phyloP scores from a whole-genome alignment of 2,329 filamentous ascomycete genomes.

The Talaromyces sp. region DNA sequence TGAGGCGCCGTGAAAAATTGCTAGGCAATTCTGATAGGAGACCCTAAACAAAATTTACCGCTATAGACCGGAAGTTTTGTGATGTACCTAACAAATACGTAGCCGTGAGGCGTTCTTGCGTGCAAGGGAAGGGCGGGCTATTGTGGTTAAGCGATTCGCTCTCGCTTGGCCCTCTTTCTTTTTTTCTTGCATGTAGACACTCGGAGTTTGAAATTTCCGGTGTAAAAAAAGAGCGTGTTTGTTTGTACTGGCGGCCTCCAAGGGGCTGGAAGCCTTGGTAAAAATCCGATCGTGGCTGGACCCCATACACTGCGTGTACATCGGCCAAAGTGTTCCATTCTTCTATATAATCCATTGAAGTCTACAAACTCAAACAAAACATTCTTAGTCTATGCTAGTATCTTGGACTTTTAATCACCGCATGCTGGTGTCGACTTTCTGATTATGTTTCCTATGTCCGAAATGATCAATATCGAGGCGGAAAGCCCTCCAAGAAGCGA shows the following conservation, averaged over 20 bases:
- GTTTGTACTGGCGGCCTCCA: not conserved
- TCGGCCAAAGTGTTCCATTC: not conserved
- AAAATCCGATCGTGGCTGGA: not conserved
- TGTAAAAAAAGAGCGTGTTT: not conserved
- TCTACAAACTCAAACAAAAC: not conserved
- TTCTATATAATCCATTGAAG: not conserved
- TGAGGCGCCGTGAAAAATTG: not conserved
- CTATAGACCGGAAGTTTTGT: not conserved
- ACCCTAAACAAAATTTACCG: not conserved
- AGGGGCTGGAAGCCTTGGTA: not conserved
- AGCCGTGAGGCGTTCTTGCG: not conserved
- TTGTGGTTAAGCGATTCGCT: not conserved
- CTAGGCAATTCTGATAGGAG: not conserved
- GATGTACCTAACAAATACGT: not conserved
- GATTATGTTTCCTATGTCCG: not conserved
- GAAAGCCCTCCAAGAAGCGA: conserved; percentile 26
- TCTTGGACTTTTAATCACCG: not conserved
- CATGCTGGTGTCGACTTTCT: conserved; percentile 13
- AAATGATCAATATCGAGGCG: conserved; percentile 17
- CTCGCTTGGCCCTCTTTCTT: not conserved
- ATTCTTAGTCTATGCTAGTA: not conserved
- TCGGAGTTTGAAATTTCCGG: not conserved
- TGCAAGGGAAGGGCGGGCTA: not conserved
- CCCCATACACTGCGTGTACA: not conserved
- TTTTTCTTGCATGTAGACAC: not conserved